Conservation (phyloP, 2,329 filamentous ascomycete genomes). For the Fusarium tanahbumbuense region DNA sequence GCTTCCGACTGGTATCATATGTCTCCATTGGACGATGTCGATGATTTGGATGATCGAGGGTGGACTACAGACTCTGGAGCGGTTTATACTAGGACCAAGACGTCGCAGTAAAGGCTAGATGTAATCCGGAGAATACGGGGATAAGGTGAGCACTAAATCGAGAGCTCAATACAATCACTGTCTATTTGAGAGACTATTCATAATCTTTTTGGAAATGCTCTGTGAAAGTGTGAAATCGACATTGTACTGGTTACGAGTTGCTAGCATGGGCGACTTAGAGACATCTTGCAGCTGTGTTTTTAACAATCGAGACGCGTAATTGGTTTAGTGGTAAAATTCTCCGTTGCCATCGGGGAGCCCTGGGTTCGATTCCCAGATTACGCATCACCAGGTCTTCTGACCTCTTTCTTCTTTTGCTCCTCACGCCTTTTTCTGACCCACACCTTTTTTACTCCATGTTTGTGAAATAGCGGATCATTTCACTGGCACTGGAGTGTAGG, state of each 20-base stretch:
- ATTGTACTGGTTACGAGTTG: background rate
- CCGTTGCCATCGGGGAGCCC: slow-evolving; percentile 10
- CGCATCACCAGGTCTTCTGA: background rate
- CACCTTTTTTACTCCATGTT: background rate
- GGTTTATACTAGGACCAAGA: no score
- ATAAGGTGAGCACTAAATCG: background rate
- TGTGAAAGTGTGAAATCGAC: background rate
- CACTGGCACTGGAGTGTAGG: background rate
- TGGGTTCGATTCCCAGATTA: slow-evolving; percentile 13
- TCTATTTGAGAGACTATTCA: background rate
- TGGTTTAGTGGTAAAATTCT: slow-evolving; percentile 11
- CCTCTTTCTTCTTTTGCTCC: background rate
- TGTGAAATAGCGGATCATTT: background rate
- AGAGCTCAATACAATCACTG: background rate
- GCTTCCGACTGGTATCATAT: background rate
- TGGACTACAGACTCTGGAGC: no score
- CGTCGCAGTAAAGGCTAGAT: no score
- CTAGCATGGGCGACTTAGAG: fast-evolving
- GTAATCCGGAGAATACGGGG: background rate
- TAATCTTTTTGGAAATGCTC: background rate
- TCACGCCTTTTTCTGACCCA: background rate
- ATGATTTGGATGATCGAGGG: background rate
- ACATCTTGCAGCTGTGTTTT: fast-evolving
- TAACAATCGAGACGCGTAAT: background rate
- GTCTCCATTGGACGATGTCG: background rate